A percentile compares a stretch with the other conserved stretches of the same genome.
Conservation (phyloP, 1,284 basidiomycete genomes). For the Blastosporella zonata region DNA sequence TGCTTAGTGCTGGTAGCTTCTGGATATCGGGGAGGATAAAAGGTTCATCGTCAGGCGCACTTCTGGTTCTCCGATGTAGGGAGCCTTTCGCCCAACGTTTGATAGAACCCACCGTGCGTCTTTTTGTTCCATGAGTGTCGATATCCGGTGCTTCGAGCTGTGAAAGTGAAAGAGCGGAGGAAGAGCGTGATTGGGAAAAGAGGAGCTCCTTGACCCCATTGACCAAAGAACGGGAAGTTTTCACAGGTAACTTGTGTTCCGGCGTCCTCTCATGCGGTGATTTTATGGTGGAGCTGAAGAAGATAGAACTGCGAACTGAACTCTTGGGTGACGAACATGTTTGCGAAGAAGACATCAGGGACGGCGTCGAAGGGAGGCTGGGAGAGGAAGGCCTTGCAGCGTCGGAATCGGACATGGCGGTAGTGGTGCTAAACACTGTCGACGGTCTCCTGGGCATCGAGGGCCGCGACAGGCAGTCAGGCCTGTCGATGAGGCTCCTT, state of each 20-base stretch:
- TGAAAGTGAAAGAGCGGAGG: slow-evolving; percentile 24
- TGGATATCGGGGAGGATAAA: slow-evolving; percentile 19
- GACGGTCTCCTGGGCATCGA: slow-evolving; percentile 36
- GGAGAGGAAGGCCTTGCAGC: slow-evolving; percentile 5
- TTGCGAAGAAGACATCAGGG: slow-evolving; percentile 34
- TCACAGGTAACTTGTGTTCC: slow-evolving; percentile 19
- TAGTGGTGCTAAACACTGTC: slow-evolving; percentile 46
- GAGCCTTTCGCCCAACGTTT: slow-evolving; percentile 47
- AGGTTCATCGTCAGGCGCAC: slow-evolving; percentile 38
- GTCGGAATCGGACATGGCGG: slow-evolving; percentile 30
- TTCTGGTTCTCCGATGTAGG: slow-evolving; percentile 44
- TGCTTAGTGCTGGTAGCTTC: slow-evolving; percentile 12
- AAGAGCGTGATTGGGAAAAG: slow-evolving; percentile 21
- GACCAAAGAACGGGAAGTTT: slow-evolving; percentile 25
- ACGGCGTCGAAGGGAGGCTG: slow-evolving; percentile 43
- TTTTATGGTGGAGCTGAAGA: slow-evolving; percentile 19
- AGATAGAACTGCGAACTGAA: slow-evolving; percentile 24
- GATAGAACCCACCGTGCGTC: slow-evolving; percentile 34
- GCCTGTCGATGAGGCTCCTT: slow-evolving; percentile 40
- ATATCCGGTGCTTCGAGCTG: slow-evolving; percentile 26
- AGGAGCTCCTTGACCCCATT: slow-evolving; percentile 23
- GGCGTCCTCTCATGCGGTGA: slow-evolving; percentile 2
- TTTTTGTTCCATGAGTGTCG: slow-evolving; percentile 26
- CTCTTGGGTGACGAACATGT: slow-evolving; percentile 35
- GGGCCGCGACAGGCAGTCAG: slow-evolving; percentile 28